These are phyloP conservation scores for Endocarpon pusillum DNA, from an alignment of 495 filamentous ascomycete genomes.

Conservation along the genomic window DNA sequence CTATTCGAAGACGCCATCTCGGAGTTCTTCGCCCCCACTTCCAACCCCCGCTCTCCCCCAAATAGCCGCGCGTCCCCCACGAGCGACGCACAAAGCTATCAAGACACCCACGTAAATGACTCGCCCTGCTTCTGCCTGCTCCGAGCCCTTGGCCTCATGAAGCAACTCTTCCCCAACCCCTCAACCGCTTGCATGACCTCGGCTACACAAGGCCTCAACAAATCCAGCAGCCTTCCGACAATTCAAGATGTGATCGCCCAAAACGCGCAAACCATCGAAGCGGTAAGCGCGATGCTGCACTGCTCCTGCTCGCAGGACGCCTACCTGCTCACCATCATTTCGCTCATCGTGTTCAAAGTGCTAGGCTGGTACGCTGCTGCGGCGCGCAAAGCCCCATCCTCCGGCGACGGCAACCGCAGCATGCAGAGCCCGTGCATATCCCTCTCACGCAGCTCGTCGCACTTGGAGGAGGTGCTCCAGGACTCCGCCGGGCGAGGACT, in stretches of 20 bases:
- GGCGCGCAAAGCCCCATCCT: slow-evolving; percentile 2
- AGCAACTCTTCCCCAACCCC: slow-evolving; percentile 7
- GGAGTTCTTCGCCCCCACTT: not conserved
- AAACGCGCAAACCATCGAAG: slow-evolving; percentile 12
- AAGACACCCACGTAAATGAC: slow-evolving; percentile 1
- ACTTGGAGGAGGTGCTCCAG: slow-evolving; percentile 3
- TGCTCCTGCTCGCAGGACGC: slow-evolving; percentile 12
- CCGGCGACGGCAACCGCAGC: not conserved
- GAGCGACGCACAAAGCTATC: not conserved
- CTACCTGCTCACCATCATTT: slow-evolving; percentile 13
- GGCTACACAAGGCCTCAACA: slow-evolving; percentile 1
- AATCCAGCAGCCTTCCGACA: slow-evolving; percentile 5
- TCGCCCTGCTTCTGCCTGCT: slow-evolving; percentile 4
- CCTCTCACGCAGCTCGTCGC: not conserved
- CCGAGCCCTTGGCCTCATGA: slow-evolving; percentile 4
- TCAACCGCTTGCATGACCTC: slow-evolving; percentile 3
- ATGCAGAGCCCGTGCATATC: slow-evolving; percentile 2
- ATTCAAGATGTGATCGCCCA: slow-evolving; percentile 11
- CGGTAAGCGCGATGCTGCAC: slow-evolving; percentile 10
- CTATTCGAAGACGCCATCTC: not conserved
- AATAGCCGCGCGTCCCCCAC: not conserved
- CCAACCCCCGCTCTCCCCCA: not conserved
- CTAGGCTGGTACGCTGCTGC: slow-evolving; percentile 14
- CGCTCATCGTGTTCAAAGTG: slow-evolving; percentile 16
- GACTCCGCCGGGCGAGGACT: slow-evolving; percentile 8